Evolutionary conservation across 2,329 filamentous ascomycete species (phyloP), one percentile per base, ranked within the genome.

Genomic region (Colletotrichum eleusines): DNA sequence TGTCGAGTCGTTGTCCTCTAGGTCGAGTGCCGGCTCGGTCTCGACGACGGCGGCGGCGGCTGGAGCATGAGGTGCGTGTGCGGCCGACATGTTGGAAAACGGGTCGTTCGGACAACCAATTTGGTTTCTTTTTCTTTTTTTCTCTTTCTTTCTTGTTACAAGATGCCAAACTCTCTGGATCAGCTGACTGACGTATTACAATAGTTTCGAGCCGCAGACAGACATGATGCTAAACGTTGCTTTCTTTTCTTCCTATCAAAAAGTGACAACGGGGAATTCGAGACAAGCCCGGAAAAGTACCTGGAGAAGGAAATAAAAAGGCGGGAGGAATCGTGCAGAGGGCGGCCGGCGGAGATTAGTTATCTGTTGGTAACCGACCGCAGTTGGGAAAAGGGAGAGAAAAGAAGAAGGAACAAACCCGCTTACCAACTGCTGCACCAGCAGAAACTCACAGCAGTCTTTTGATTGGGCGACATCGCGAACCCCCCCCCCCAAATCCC

Each of bases 241-340:
- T 48, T 46, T 16, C n/a, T 38, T 26, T 23, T 33, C 9, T 18
- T 60, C 26, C 6, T 12, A 50, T 20, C 18, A n/a, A 44, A 4
- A 44, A 8, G 42, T 7, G n/a, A 6, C 9, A n/a, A n/a, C n/a
- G n/a, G 18, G 42, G 4, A 5, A n/a, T 6, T 40, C 2, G n/a
- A 16, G 18, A 20, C 18, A 18, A 48, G 40, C n/a, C 26, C 28
- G 28, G n/a, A 46, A n/a, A n/a, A n/a, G n/a, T n/a, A n/a, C 16
- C 2, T 20, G 5, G 26, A 35, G 54, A 46, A 20, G 44, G 26
- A 31, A 48, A 26, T 44, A 14, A 9, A 12, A 26, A 33, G 26
- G 8, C 5, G 48, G 44, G 58, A 44, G 31, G 33, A 61, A 35
- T 60, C 58, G 58, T 60, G 58, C 42, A 35, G 28, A 33, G n/a